phyloP scores from a whole-genome alignment of 306 rosid species.

The Gleditsia sinensis region DNA sequence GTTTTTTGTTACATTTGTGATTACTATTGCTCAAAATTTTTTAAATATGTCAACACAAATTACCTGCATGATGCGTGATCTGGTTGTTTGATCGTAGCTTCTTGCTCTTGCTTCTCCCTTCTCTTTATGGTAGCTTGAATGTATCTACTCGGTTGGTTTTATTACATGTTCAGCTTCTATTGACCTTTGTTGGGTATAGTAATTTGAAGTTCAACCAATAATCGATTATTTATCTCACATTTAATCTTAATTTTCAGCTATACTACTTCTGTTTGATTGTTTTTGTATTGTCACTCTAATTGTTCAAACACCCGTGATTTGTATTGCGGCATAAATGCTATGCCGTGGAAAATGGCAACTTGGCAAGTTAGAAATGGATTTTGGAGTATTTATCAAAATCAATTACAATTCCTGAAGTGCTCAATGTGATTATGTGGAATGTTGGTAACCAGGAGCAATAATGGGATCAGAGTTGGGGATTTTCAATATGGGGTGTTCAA shows the following conservation, averaged over 20 bases:
- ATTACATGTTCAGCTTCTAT: background rate
- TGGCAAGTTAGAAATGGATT: background rate
- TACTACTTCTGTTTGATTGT: background rate
- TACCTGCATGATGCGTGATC: background rate
- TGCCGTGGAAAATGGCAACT: too few species aligned
- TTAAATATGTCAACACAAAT: background rate
- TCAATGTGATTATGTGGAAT: background rate
- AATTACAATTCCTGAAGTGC: background rate
- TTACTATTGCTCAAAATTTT: background rate
- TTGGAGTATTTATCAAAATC: background rate
- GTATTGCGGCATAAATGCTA: background rate
- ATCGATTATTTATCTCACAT: background rate
- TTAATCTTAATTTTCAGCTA: background rate
- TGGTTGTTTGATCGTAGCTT: background rate
- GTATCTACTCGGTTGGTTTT: background rate
- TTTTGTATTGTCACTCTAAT: background rate
- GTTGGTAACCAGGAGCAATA: background rate
- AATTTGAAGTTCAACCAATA: too few species aligned
- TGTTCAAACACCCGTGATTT: background rate
- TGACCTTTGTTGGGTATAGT: background rate
- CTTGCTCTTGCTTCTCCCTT: too few species aligned
- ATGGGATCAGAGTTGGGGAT: background rate
- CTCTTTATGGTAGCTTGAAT: too few species aligned
- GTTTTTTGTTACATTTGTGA: background rate
- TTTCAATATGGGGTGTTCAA: background rate